Conservation (phyloP, 352 stramenopile species). For the Globisporangium mamillatum region DNA sequence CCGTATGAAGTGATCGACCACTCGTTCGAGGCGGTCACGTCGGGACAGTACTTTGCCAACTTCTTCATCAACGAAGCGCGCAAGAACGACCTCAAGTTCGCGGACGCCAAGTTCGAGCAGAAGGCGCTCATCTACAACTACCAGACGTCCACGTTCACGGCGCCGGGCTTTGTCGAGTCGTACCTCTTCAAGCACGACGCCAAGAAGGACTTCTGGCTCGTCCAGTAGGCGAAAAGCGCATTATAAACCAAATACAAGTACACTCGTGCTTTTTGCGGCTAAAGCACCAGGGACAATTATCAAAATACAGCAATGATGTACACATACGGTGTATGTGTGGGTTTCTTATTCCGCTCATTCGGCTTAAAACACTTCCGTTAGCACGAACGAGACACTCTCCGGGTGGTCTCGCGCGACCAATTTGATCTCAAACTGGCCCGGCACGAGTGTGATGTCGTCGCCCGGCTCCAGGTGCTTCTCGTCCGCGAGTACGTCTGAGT, state of each 20-base stretch:
- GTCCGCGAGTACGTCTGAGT: not conserved
- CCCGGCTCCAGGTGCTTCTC: not conserved
- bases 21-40: not conserved
- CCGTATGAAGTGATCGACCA: not conserved
- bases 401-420: not conserved
- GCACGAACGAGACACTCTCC: not conserved
- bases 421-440: not conserved
- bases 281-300: not conserved
- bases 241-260: not conserved
- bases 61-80: not conserved
- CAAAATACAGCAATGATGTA: no score
- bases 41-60: not conserved
- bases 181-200: not conserved
- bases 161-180: not conserved
- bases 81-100: not conserved
- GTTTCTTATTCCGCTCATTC: not conserved
- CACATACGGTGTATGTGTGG: no score
- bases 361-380: not conserved
- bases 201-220: not conserved
- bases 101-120: not conserved
- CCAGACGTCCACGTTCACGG: not conserved
- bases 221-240: not conserved
- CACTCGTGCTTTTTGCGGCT: not conserved
- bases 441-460: not conserved
- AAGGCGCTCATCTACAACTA: not conserved